A percentile compares a stretch with the other conserved stretches of the same genome.
phyloP scores from a whole-genome alignment of 768 basidiomycete species.

The Amanita pallidorosea region DNA sequence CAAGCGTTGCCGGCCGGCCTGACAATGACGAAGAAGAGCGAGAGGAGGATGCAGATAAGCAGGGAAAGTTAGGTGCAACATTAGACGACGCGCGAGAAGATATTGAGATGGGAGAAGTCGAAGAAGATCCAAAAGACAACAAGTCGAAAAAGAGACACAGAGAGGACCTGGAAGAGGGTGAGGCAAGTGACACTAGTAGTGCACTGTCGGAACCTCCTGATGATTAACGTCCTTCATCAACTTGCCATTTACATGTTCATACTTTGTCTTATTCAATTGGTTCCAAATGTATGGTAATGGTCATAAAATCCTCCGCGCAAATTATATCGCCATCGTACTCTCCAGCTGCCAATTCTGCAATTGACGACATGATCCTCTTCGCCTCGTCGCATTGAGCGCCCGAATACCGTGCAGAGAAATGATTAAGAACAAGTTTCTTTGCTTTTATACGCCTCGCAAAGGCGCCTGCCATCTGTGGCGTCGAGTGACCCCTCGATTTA shows the following conservation, averaged over 20 bases:
- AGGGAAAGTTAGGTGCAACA: neutral
- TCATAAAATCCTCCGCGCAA: conserved; percentile 74
- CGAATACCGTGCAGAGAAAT: conserved; percentile 76
- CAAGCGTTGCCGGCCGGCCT: conserved; percentile 20
- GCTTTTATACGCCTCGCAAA: conserved; percentile 66
- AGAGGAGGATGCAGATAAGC: conserved; percentile 30
- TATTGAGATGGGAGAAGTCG: conserved; percentile 89
- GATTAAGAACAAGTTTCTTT: conserved; percentile 61
- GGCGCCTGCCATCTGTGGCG: conserved; percentile 80
- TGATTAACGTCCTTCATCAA: conserved; percentile 20
- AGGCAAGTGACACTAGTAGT: conserved; percentile 75
- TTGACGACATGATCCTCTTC: conserved; percentile 49
- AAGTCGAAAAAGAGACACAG: conserved; percentile 43
- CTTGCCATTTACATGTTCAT: conserved; percentile 6
- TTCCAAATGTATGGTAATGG: conserved; percentile 39
- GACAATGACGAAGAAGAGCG: conserved; percentile 21
- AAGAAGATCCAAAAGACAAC: conserved; percentile 50
- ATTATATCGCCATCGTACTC: conserved; percentile 46
- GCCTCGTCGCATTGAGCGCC: conserved; percentile 49
- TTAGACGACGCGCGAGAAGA: conserved; percentile 35
- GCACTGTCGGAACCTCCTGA: conserved; percentile 71
- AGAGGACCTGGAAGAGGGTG: conserved; percentile 80
- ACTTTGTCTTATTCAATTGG: conserved; percentile 13
- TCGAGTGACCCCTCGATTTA: conserved; percentile 78
- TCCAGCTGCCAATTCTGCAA: conserved; percentile 41